Conservation (phyloP, 2,329 filamentous ascomycete genomes). For the Talaromyces sp. region DNA sequence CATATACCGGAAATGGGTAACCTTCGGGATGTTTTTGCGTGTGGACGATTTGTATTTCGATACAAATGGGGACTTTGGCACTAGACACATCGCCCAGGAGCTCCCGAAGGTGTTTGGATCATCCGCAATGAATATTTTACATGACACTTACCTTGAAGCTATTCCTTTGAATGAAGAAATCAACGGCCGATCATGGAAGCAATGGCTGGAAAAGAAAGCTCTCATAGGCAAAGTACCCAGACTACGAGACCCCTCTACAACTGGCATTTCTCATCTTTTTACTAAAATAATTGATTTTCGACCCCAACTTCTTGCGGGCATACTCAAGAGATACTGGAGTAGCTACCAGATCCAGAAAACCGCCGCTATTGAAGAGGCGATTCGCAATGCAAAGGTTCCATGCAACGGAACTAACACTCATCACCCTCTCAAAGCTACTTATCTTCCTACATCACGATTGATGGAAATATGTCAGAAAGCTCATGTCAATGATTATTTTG, state of each 20-base stretch:
- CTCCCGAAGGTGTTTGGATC: background rate
- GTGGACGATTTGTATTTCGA: conserved; percentile 12
- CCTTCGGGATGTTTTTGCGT: background rate
- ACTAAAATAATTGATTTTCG: background rate
- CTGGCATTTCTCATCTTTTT: background rate
- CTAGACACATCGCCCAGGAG: conserved; percentile 2
- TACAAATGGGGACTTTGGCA: conserved; percentile 6
- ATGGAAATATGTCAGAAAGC: background rate
- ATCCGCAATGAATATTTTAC: background rate
- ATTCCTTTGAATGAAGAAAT: background rate
- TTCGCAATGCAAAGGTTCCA: conserved; percentile 8
- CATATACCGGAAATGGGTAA: background rate
- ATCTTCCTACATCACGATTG: background rate
- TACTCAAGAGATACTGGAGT: conserved; percentile 11
- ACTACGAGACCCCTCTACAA: background rate
- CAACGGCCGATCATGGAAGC: background rate
- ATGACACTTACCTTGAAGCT: background rate
- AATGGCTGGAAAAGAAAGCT: conserved; percentile 3
- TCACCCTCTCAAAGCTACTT: background rate
- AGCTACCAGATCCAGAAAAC: background rate
- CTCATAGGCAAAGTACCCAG: background rate
- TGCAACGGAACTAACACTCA: background rate
- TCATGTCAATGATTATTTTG: background rate
- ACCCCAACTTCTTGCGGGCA: background rate
- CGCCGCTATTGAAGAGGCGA: background rate